Percentiles rank a stretch among this genome's conserved stretches.
phyloP scores from a whole-genome alignment of 1,284 basidiomycete genomes.

The Bondarzewia mesenterica region DNA sequence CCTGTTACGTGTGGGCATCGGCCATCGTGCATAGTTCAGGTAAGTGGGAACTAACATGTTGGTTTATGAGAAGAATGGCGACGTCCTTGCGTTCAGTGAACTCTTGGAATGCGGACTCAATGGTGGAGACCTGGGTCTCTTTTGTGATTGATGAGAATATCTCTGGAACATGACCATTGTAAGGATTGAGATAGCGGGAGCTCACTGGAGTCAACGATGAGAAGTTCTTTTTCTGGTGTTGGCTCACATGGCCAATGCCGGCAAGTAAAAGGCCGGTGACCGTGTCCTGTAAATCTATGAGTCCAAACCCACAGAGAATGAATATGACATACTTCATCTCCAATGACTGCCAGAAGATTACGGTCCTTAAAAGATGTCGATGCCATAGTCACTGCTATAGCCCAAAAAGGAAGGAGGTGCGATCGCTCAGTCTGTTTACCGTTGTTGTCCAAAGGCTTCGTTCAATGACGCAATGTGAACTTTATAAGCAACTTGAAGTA shows the following conservation, averaged over 20 bases:
- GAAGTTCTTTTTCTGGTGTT: conserved; percentile 93
- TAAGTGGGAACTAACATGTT: conserved; percentile 61
- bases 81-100: conserved; percentile 91
- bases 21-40: too few relatives aligned
- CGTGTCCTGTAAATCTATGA: conserved; percentile 60
- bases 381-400: conserved; percentile 20
- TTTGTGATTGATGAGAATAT: conserved; percentile 1
- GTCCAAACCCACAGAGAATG: background rate
- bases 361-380: conserved; percentile 70
- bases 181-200: background rate
- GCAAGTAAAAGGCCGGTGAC: conserved; percentile 90
- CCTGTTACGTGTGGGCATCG: conserved; percentile 34
- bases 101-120: conserved; percentile 87
- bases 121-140: conserved; percentile 87
- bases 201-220: conserved; percentile 86
- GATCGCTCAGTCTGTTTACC: background rate
- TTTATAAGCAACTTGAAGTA: background rate
- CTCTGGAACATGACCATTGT: background rate
- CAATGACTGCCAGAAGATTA: conserved; percentile 86
- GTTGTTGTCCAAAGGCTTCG: background rate
- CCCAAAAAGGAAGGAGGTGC: background rate
- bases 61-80: conserved; percentile 93
- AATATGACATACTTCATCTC: conserved; percentile 70
- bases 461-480: background rate
- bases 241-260: conserved; percentile 84